Evolutionary conservation across 345 rosid species (phyloP).

Genomic region (Gossypium ekmanianum): DNA sequence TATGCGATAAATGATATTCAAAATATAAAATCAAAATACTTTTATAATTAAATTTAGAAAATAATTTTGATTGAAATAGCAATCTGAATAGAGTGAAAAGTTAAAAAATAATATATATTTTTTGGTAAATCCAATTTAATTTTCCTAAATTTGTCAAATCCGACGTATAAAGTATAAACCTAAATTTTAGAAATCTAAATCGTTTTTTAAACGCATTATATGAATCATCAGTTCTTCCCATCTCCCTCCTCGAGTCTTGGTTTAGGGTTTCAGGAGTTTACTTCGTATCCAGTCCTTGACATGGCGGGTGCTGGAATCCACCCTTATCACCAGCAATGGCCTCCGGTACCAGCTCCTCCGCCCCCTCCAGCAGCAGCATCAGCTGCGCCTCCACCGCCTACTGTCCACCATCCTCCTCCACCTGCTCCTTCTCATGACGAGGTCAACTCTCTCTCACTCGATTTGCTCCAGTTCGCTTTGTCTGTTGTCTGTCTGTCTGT

Average conservation of each 20-base stretch:
- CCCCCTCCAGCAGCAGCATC: constrained; percentile 50
- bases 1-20: no score
- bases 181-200: no score
- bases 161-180: no score
- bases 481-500: no score
- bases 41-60: no score
- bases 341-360: constrained; percentile 57
- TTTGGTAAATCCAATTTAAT: no score
- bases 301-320: constrained; percentile 96
- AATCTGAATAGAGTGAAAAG: no score
- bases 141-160: no score
- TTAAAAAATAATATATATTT: no score
- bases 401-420: constrained; percentile 47
- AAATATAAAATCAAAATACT: no score
- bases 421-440: constrained; percentile 62
- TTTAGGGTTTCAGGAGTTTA: constrained; percentile 1
- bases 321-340: constrained; percentile 89
- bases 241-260: background rate
- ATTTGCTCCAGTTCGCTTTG: background rate
- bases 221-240: background rate
- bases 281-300: background rate
- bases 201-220: background rate
- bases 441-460: constrained; percentile 37
- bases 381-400: constrained; percentile 46
- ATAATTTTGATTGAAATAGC: no score